Evolutionary conservation across 2,329 filamentous ascomycete species (phyloP).

Genomic region (Laburnicola sp.): DNA sequence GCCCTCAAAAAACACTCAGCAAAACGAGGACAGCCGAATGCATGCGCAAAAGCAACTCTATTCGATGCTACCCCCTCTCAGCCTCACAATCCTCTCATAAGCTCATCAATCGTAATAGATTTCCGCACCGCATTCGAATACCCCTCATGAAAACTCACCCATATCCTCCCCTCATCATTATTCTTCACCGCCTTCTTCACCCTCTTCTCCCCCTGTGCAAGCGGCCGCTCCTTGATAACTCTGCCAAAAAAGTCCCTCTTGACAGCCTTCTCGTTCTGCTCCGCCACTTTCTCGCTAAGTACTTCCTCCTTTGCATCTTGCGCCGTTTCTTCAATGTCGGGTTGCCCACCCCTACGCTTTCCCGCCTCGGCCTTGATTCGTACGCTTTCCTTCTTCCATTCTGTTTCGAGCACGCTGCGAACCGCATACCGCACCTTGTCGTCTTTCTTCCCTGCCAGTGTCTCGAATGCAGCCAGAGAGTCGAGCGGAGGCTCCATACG

Average conservation of each 20-base stretch:
- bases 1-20: too few species aligned
- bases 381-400: constrained; percentile 74
- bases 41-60: too few species aligned
- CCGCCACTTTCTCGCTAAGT: constrained; percentile 26
- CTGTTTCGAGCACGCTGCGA: constrained; percentile 88
- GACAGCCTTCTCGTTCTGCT: constrained; percentile 45
- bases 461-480: constrained; percentile 73
- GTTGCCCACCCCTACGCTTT: constrained; percentile 54
- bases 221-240: constrained; percentile 58
- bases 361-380: constrained; percentile 68
- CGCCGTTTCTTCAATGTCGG: constrained; percentile 18
- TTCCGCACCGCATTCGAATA: constrained; percentile 91
- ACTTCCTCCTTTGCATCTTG: constrained; percentile 22
- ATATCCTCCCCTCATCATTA: constrained; percentile 64
- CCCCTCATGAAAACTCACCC: constrained; percentile 89
- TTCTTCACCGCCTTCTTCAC: constrained; percentile 39
- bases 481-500: constrained; percentile 95
- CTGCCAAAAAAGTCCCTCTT: constrained; percentile 88
- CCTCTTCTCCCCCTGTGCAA: constrained; percentile 48
- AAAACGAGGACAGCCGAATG: too few species aligned
- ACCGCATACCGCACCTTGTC: constrained; percentile 88
- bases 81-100: constrained; percentile 66
- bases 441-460: constrained; percentile 60
- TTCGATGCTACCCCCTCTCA: not conserved
- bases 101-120: constrained; percentile 77